Evolutionary conservation across 225 moss, liverwort and hornwort species (phyloP).

Genomic region (Polytrichum formosum): DNA sequence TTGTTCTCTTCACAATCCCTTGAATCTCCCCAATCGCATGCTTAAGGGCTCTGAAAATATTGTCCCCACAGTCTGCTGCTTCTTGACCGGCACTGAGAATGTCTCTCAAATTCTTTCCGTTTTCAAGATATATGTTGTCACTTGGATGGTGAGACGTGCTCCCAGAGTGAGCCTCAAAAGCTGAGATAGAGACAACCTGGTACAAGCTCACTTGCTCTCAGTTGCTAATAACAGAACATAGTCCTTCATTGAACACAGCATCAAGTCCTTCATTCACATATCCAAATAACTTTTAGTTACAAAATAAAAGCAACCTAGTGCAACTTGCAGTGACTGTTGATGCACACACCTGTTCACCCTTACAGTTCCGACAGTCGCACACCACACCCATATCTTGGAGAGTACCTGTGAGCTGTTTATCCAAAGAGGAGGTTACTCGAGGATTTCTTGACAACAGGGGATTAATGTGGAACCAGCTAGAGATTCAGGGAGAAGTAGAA

Average conservation of each 20-base stretch:
- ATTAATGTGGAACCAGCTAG: no score
- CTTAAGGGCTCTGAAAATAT: slow-evolving; percentile 45
- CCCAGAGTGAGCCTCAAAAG: slow-evolving; percentile 61
- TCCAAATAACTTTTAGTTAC: no score
- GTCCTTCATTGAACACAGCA: neutral
- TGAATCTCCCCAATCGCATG: slow-evolving; percentile 58
- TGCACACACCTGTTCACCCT: slow-evolving; percentile 41
- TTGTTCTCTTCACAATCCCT: slow-evolving; percentile 38
- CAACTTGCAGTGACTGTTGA: no score
- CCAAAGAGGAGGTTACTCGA: neutral
- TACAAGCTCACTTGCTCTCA: neutral
- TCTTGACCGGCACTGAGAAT: slow-evolving; percentile 59
- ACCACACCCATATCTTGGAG: slow-evolving; percentile 54
- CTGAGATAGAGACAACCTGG: slow-evolving; percentile 55
- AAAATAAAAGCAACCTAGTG: neutral
- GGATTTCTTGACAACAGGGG: no score
- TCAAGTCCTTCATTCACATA: neutral
- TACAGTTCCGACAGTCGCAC: slow-evolving; percentile 52
- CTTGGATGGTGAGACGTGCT: slow-evolving; percentile 62
- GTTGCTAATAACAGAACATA: neutral
- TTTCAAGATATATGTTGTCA: slow-evolving; percentile 58
- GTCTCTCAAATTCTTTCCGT: slow-evolving; percentile 60
- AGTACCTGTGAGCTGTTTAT: slow-evolving; percentile 51
- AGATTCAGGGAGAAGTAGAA: no score
- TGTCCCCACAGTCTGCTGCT: slow-evolving; percentile 48